These are phyloP conservation scores for Torulaspora delbrueckii DNA, from an alignment of 805 yeast genomes.

Conservation along the genomic window DNA sequence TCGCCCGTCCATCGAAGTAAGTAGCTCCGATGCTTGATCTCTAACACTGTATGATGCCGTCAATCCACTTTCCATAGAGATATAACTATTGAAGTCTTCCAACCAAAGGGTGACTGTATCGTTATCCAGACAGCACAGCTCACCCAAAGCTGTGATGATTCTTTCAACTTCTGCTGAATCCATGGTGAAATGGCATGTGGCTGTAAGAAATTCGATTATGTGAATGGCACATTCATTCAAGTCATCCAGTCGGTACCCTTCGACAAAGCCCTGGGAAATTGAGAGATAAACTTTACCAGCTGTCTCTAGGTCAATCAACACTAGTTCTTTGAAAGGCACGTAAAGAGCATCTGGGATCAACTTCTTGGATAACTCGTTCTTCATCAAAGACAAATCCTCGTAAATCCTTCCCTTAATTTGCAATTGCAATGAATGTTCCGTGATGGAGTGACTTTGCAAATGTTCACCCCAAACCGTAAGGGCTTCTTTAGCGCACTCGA, in stretches of 20 bases:
- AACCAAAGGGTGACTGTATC: slow-evolving; percentile 46
- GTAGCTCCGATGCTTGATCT: slow-evolving; percentile 53
- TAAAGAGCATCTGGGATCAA: slow-evolving; percentile 13
- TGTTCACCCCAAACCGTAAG: slow-evolving; percentile 13
- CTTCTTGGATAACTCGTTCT: slow-evolving; percentile 24
- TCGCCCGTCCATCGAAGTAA: slow-evolving; percentile 44
- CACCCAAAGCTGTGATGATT: slow-evolving; percentile 32
- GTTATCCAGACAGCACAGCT: slow-evolving; percentile 40
- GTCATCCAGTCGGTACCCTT: slow-evolving; percentile 6
- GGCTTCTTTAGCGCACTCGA: slow-evolving; percentile 18
- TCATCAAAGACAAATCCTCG: slow-evolving; percentile 22
- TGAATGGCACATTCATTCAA: slow-evolving; percentile 23
- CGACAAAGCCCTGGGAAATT: slow-evolving; percentile 1
- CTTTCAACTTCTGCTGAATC: slow-evolving; percentile 8
- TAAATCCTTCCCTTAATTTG: slow-evolving; percentile 19
- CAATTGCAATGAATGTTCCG: slow-evolving; percentile 6
- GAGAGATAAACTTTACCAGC: slow-evolving; percentile 8
- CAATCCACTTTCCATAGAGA: slow-evolving; percentile 70
- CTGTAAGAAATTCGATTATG: slow-evolving; percentile 21
- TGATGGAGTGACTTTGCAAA: slow-evolving; percentile 8
- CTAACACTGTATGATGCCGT: slow-evolving; percentile 52
- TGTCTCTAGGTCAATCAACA: slow-evolving; percentile 17
- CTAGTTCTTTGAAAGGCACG: slow-evolving; percentile 11
- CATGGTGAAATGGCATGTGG: slow-evolving; percentile 11
- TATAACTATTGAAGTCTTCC: slow-evolving; percentile 62